These are phyloP conservation scores for Elymus sibiricus DNA, from an alignment of 176 grass and related monocot species.

Conservation along the genomic window DNA sequence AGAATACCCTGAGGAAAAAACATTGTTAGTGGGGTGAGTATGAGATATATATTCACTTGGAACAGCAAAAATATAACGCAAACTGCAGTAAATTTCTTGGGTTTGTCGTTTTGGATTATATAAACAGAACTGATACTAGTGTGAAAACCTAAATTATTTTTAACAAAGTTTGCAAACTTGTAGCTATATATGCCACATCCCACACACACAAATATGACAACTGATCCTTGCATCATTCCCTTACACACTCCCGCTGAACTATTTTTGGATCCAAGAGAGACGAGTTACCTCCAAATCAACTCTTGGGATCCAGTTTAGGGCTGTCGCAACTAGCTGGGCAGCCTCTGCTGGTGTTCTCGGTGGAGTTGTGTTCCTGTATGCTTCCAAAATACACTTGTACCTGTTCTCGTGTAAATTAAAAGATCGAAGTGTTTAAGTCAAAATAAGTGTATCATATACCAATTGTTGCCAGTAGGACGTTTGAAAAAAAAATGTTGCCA, in stretches of 20 bases:
- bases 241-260: neutral
- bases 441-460: neutral
- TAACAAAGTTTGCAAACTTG: neutral
- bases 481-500: neutral
- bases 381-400: conserved; percentile 21
- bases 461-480: neutral
- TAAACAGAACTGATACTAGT: neutral
- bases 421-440: neutral
- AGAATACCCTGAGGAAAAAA: conserved; percentile 38
- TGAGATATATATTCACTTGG: neutral
- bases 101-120: neutral
- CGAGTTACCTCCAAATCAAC: conserved; percentile 21
- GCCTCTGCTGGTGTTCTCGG: conserved; percentile 28
- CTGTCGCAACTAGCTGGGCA: conserved; percentile 16
- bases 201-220: neutral
- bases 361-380: conserved; percentile 10
- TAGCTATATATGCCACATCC: neutral
- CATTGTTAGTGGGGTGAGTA: neutral
- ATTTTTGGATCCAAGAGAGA: neutral
- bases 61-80: neutral
- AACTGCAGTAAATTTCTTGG: neutral
- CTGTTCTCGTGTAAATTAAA: neutral
- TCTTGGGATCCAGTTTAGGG: conserved; percentile 13
- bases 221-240: neutral
- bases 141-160: neutral